Evolutionary conservation across 192 early-diverging fungal species (phyloP), one percentile per base, ranked within the genome.

Genomic region (Spinellus fusiger): DNA sequence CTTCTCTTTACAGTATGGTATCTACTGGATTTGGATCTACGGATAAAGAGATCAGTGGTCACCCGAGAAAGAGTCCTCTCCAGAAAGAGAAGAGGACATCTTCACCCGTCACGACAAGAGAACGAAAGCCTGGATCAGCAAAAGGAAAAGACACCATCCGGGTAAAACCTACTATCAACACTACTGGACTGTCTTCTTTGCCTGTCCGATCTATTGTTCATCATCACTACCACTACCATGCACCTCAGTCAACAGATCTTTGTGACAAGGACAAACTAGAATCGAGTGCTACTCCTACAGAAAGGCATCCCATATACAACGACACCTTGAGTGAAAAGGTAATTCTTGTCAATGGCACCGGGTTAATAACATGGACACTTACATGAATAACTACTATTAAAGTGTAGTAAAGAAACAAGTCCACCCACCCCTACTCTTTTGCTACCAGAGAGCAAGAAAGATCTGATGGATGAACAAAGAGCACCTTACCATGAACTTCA

Each of bases 401-500:
- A n/a, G n/a, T n/a, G n/a, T n/a, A n/a, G n/a, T n/a, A 56, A 12
- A 56, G 54, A 56, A 23, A 23, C 32, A 4, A 33, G 34, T 31
- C 13, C 40, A 26, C 32, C 40, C 1, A 26, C 56, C 10, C 35
- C 56, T 27, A 18, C 56, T 6, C 31, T 44, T 9, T 58, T 44
- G 15, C 26, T 47, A 16, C 40, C 35, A 25, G 47, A n/a, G n/a
- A n/a, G n/a, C n/a, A n/a, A n/a, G n/a, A n/a, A n/a, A n/a, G n/a
- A n/a, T n/a, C n/a, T n/a, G n/a, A n/a, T n/a, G n/a, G n/a, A n/a
- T n/a, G n/a, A 44, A 44, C 10, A 18, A 38, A 32, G 27, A n/a
- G 47, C 54, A 2, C 78, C 81, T 5, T 83, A 79, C 37, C 55
- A 73, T 33, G 18, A 63, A 18, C 63, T 83, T 13, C 69, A 77